Conservation (phyloP, 129 eudicot genomes). For the Dittrichia graveolens region DNA sequence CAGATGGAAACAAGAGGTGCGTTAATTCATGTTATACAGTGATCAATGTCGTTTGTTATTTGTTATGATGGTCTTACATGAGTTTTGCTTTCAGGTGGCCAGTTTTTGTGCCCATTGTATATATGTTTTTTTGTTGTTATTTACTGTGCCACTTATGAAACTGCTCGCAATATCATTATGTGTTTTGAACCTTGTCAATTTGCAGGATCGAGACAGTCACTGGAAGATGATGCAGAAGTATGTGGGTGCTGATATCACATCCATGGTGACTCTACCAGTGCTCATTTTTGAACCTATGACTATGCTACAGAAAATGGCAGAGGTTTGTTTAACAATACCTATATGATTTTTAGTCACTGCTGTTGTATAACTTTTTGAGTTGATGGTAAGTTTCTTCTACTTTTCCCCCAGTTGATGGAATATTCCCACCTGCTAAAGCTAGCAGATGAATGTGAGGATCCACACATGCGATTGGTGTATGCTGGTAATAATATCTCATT, state of each 20-base stretch:
- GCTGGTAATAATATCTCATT: constrained; percentile 49
- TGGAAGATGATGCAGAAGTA: constrained; percentile 98
- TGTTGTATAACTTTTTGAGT: not conserved
- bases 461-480: constrained; percentile 89
- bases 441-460: constrained; percentile 96
- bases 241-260: constrained; percentile 87
- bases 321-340: constrained; percentile 55
- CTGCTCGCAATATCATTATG: not conserved
- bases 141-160: not conserved
- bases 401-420: constrained; percentile 76
- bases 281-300: constrained; percentile 98
- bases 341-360: constrained; percentile 2
- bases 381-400: not conserved
- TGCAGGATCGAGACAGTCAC: constrained; percentile 89
- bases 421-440: constrained; percentile 71
- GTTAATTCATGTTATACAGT: not conserved
- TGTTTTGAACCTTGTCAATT: constrained; percentile 3
- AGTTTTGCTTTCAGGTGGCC: not conserved
- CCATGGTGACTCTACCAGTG: constrained; percentile 95
- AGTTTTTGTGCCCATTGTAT: not conserved
- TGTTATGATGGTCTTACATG: not conserved
- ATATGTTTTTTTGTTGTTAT: not conserved
- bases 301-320: constrained; percentile 97
- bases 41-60: not conserved
- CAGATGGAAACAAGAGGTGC: constrained; percentile 88